phyloP scores from a whole-genome alignment of 1,284 basidiomycete genomes.

The Leccinum angustisporum region DNA sequence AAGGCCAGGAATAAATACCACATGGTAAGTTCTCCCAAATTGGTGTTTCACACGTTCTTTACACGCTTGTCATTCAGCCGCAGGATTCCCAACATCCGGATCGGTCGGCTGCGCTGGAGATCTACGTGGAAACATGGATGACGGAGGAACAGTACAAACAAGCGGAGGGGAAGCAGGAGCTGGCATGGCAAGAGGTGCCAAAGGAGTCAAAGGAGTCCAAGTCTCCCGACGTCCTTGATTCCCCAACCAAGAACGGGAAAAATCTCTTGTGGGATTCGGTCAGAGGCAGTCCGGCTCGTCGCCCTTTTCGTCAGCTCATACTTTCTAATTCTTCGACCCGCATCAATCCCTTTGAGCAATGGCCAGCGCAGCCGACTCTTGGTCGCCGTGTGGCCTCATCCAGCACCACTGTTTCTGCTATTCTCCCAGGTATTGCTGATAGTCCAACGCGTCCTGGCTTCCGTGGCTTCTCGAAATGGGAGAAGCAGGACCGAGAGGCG shows the following conservation, averaged over 20 bases:
- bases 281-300: constrained; percentile 37
- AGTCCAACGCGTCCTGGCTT: constrained; percentile 52
- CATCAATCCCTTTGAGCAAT: constrained; percentile 40
- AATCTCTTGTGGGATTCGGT: constrained; percentile 47
- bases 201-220: constrained; percentile 42
- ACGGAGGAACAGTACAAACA: constrained; percentile 69
- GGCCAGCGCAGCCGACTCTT: constrained; percentile 27
- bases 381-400: constrained; percentile 43
- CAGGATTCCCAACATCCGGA: constrained; percentile 76
- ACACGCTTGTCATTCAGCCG: constrained; percentile 47
- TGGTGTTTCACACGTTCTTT: constrained; percentile 1
- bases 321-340: constrained; percentile 41
- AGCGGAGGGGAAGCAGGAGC: constrained; percentile 57
- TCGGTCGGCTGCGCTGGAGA: constrained; percentile 59
- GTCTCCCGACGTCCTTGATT: constrained; percentile 38
- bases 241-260: constrained; percentile 43
- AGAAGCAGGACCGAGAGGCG: constrained; percentile 79
- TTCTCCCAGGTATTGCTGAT: constrained; percentile 42
- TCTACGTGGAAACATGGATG: constrained; percentile 74
- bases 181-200: constrained; percentile 68
- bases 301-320: constrained; percentile 46
- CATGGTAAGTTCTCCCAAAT: constrained; percentile 53
- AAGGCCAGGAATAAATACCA: constrained; percentile 63
- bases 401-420: constrained; percentile 23
- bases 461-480: constrained; percentile 71